Percentiles rank a stretch among this genome's conserved stretches.
Conservation (phyloP, 306 rosid genomes). For the Cicer bijugum region DNA sequence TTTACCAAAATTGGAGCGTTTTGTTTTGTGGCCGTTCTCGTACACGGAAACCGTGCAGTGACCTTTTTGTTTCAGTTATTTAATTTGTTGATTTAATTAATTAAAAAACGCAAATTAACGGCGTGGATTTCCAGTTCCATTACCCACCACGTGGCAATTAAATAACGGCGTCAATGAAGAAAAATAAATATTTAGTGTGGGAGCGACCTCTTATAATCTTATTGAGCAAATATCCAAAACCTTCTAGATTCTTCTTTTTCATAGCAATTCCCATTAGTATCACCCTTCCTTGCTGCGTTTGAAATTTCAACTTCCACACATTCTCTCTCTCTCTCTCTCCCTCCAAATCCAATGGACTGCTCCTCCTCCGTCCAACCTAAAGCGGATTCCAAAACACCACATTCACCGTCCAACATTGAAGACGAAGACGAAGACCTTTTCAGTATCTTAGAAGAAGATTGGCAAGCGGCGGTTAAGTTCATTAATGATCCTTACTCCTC, state of each 20-base stretch:
- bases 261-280: not conserved
- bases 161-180: not conserved
- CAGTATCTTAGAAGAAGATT: not conserved
- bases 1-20: no score
- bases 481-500: conserved; percentile 57
- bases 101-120: no score
- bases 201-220: not conserved
- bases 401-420: not conserved
- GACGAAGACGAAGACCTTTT: not conserved
- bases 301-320: not conserved
- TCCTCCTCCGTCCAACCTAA: not conserved
- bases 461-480: conserved; percentile 50
- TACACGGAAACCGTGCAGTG: no score
- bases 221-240: not conserved
- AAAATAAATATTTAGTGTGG: not conserved
- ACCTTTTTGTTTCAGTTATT: no score
- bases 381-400: not conserved
- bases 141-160: conserved; percentile 17
- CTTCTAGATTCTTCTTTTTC: not conserved
- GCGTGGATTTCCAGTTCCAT: no score
- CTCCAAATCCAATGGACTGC: not conserved
- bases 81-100: no score
- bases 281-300: no score
- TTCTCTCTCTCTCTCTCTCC: no score
- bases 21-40: no score